Base-by-base conservation (phyloP, 495 filamentous ascomycete genomes). In the Trichoderma parareesei region DNA sequence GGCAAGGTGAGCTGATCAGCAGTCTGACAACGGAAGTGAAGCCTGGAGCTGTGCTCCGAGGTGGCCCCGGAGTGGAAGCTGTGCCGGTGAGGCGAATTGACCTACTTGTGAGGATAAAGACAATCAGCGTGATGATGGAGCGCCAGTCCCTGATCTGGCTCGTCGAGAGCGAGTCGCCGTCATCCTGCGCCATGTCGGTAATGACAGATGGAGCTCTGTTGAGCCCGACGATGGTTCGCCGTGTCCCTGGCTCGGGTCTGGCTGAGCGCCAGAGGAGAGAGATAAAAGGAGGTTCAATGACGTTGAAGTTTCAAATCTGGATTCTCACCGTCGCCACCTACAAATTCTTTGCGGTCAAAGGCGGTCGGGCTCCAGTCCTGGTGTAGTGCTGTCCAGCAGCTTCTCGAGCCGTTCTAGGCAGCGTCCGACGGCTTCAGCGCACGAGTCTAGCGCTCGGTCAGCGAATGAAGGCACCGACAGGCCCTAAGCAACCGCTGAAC, bases 31-130 rank as follows among this genome's bases (percentile, higher is more conserved):
- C 27, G 2, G 27, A 27, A 27, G 27, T 27, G 27, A 1, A 27
- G 27, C 27, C 27, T 2, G 2, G 27, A 27, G 27, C 27, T 27
- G 27, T 27, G 27, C 27, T 27, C 27, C 27, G 27, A 6, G 40
- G 1, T 41, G 1, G 40, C 11, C 6, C 6, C 3, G 11, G 11
- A 41, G 40, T 41, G 0, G 11, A 41, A 11, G 40, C 40, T 16
- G 46, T 49, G 46, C 46, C n/a, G 16, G n/a, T 18, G 46, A 27
- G 27, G 16, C 46, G 20, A 49, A 49, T 41, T 62, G 44, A 78
- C 85, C 79, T 72, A 87, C 85, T 88, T 5, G 85, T 84, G 53
- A 86, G 18, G 43, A 87, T 76, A 70, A 89, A 89, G 18, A 86
- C 77, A 41, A 89, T 72, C 33, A 89, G 77, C 5, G 85, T 87